Evolutionary conservation across 805 yeast species (phyloP), one percentile per base, ranked within the genome.

Genomic region (Suhomyces sp.): DNA sequence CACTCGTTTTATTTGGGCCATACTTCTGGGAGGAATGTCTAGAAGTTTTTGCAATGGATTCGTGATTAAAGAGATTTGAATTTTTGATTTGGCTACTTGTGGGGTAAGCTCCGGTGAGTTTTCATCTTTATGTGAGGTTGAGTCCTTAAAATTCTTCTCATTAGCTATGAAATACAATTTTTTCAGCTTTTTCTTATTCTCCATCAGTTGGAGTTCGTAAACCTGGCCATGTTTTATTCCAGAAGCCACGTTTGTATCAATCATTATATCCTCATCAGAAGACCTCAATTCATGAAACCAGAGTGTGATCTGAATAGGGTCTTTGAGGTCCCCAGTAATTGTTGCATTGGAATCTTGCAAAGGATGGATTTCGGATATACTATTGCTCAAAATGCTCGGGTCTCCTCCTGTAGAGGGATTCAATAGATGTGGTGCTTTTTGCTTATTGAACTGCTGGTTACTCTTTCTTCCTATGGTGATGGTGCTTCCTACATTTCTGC

Each of bases 261-360:
- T 50, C 29, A 83, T 55, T 2, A 88, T 84, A 23, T 76, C 77
- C 23, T 79, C 80, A 1, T 63, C 27, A 1, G 80, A 76, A 0
- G 73, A 65, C 16, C 86, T 60, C 4, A 74, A 47, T 43, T 88
- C 96, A 51, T 90, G 97, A 47, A 85, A 72, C 70, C 79, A 68
- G n/a, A 65, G 58, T 5, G 72, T 69, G 41, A 74, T 39, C 33
- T 64, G 73, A 2, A 67, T 54, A 0, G 74, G 70, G 6, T 31
- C 32, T 32, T 24, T 21, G n/a, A n/a, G 33, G 26, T 17, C 31
- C 20, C 16, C 25, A 25, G 14, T 18, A 19, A 5, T 15, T 18
- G 21, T 32, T 28, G 21, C 18, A 12, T n/a, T 16, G 19, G 22
- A 31, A 14, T 19, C 28, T 12, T 10, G 12, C 13, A 19, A 20